These are phyloP conservation scores for Penicillium cataractarum DNA, from an alignment of 495 filamentous ascomycete species.

Conservation along the genomic window DNA sequence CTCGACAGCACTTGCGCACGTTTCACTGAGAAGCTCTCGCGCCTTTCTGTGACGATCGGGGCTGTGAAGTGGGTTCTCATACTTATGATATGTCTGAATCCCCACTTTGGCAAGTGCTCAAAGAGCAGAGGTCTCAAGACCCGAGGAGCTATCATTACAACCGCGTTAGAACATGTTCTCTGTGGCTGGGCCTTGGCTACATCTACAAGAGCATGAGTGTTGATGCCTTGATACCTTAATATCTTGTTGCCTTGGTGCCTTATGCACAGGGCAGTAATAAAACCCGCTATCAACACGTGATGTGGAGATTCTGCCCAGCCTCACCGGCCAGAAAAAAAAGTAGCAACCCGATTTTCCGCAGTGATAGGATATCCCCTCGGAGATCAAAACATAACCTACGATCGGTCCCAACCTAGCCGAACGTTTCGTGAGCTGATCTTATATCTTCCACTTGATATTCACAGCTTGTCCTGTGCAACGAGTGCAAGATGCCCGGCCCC, in stretches of 20 bases:
- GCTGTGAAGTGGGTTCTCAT: background rate
- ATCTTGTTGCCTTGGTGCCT: background rate
- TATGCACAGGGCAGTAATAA: background rate
- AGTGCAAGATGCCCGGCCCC: conserved; percentile 37
- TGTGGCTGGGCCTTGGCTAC: too few species aligned
- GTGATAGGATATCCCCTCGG: conserved; percentile 25
- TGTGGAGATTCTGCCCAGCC: conserved; percentile 33
- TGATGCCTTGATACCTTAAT: conserved; percentile 3
- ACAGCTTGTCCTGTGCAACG: conserved; percentile 5
- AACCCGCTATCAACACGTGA: conserved; percentile 34
- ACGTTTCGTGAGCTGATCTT: background rate
- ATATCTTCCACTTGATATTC: conserved; percentile 2
- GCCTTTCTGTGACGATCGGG: background rate
- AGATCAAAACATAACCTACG: conserved; percentile 27
- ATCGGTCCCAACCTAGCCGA: conserved; percentile 7
- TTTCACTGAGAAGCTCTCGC: background rate
- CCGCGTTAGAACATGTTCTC: background rate
- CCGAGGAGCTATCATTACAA: background rate
- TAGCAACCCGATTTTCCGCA: conserved; percentile 30
- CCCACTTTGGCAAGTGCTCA: background rate
- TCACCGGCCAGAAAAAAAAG: conserved; percentile 38
- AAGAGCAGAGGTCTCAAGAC: background rate
- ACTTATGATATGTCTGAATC: background rate
- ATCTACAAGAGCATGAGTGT: too few species aligned
- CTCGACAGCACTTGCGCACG: background rate